phyloP scores from a whole-genome alignment of 192 early-diverging fungal species.

The Backusella parvicylindrica region DNA sequence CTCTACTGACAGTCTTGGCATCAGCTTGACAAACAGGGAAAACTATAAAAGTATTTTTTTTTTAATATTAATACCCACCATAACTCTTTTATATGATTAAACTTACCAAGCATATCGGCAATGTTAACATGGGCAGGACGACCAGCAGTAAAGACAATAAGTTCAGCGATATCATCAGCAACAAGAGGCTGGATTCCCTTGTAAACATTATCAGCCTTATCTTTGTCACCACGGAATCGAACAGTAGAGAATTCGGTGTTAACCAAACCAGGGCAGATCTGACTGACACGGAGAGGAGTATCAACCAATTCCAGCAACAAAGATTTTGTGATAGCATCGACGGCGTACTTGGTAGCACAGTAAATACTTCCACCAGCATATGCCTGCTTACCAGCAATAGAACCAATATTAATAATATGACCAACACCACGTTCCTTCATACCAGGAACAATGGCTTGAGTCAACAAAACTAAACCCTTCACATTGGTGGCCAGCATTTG shows the following conservation, averaged over 20 bases:
- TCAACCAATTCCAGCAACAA: slow-evolving; percentile 73
- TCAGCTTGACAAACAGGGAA: slow-evolving; percentile 54
- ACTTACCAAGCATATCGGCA: slow-evolving; percentile 52
- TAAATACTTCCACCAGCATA: slow-evolving; percentile 79
- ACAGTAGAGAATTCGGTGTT: slow-evolving; percentile 91
- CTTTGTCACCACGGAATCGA: slow-evolving; percentile 65
- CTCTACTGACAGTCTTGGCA: slow-evolving; percentile 7
- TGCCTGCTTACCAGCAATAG: slow-evolving; percentile 67
- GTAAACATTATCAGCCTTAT: slow-evolving; percentile 71
- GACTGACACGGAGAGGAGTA: slow-evolving; percentile 69
- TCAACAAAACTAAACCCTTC: slow-evolving; percentile 81
- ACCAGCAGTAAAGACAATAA: slow-evolving; percentile 75
- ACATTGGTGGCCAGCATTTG: slow-evolving; percentile 79
- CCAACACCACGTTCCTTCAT: slow-evolving; percentile 72
- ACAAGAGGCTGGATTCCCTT: slow-evolving; percentile 68
- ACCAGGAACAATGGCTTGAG: slow-evolving; percentile 71
- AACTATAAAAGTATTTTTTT: slow-evolving; percentile 17
- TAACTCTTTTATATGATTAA: background rate
- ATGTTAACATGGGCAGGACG: slow-evolving; percentile 73
- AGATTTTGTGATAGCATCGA: slow-evolving; percentile 75
- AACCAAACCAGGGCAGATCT: slow-evolving; percentile 76
- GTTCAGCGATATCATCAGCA: slow-evolving; percentile 71
- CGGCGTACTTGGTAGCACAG: slow-evolving; percentile 70
- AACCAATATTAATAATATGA: slow-evolving; percentile 84
- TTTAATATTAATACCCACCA: background rate